A percentile compares a stretch with the other conserved stretches of the same genome.
Evolutionary conservation across 2,329 filamentous ascomycete species (phyloP).

Genomic region (Fusarium sororula): DNA sequence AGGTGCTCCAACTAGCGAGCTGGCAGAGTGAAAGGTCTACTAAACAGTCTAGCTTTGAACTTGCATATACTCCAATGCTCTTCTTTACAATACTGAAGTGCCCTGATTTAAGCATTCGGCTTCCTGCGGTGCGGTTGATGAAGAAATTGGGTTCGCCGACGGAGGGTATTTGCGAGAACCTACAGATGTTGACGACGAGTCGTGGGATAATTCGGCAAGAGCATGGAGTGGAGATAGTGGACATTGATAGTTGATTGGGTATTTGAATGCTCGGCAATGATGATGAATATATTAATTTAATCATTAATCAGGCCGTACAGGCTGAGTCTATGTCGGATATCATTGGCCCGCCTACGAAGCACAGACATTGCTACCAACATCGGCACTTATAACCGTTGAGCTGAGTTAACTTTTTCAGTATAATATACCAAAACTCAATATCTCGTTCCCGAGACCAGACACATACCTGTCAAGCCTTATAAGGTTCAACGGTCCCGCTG

Average conservation of each 20-base stretch:
- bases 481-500: not conserved
- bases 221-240: not conserved
- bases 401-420: not conserved
- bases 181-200: not conserved
- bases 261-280: too few species aligned
- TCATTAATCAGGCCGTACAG: not conserved
- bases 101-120: accelerated
- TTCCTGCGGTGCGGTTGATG: not conserved
- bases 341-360: not conserved
- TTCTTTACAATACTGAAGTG: not conserved
- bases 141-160: not conserved
- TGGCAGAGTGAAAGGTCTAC: not conserved
- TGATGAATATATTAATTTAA: not conserved
- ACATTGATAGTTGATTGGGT: not conserved
- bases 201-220: not conserved
- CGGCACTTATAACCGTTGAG: not conserved
- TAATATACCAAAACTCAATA: not conserved
- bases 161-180: not conserved
- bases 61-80: not conserved
- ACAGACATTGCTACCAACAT: not conserved
- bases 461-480: too few species aligned
- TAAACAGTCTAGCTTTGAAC: not conserved
- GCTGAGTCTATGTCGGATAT: not conserved
- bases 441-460: not conserved
- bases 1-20: not conserved